phyloP scores from a whole-genome alignment of 129 eudicot genomes.

The Calendula officinalis region DNA sequence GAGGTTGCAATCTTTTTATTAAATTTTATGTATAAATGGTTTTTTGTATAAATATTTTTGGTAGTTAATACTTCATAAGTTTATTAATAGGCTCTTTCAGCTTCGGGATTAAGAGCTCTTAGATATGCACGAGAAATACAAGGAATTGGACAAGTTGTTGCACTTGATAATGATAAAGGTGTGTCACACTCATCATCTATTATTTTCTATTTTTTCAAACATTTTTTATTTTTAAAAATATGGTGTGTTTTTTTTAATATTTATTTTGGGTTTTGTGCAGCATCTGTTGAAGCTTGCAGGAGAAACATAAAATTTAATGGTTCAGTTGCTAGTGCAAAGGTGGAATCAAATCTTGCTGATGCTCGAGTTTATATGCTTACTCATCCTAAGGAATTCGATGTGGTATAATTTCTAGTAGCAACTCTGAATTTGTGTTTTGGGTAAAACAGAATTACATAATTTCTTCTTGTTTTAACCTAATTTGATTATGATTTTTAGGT shows the following conservation, averaged over 20 bases:
- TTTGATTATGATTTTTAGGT: slow-evolving; percentile 41
- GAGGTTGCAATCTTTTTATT: slow-evolving; percentile 56
- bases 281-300: slow-evolving; percentile 90
- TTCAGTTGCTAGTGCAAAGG: slow-evolving; percentile 73
- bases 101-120: slow-evolving; percentile 88
- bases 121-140: slow-evolving; percentile 96
- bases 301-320: slow-evolving; percentile 95
- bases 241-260: not conserved
- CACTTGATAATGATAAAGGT: slow-evolving; percentile 87
- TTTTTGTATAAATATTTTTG: not conserved
- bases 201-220: not conserved
- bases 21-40: not conserved
- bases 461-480: not conserved
- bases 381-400: slow-evolving; percentile 94
- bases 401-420: slow-evolving; percentile 48
- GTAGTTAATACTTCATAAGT: slow-evolving; percentile 11
- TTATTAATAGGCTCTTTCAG: slow-evolving; percentile 76
- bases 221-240: not conserved
- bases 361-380: slow-evolving; percentile 98
- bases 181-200: slow-evolving; percentile 9
- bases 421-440: not conserved
- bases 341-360: slow-evolving; percentile 85
- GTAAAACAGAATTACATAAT: not conserved
- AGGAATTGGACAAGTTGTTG: slow-evolving; percentile 88
- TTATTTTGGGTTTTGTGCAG: slow-evolving; percentile 47